Base-by-base conservation (phyloP, 257 asterid genomes). In the Penstemon eatonii region DNA sequence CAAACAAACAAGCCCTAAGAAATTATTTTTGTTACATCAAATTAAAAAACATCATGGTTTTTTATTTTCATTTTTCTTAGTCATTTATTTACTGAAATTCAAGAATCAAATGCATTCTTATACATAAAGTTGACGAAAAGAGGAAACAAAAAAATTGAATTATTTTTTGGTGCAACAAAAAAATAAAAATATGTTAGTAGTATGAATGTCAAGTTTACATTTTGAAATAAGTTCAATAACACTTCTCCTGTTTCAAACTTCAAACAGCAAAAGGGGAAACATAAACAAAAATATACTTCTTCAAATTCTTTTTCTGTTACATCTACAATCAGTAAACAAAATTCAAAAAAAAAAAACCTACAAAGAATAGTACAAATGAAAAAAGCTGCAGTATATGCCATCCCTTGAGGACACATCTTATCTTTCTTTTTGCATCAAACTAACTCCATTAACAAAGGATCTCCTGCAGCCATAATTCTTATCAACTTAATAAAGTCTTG, bases 391-490 rank as follows among this genome's bases (percentile, higher is more conserved):
- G 33, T 25, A 25, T 25, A 25, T 25, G 33, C 63, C 41, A 60
- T 44, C 63, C 79, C 63, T 80, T 67, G 25, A 62, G 71, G 56
- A 69, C 60, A 63, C 37, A 42, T 51, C 5, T 60, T 60, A 65
- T 55, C 70, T 63, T 43, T 65, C 49, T 70, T 61, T 57, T 37
- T 42, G 60, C 73, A 60, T 84, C 85, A 93, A 40, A 89, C 89
- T 67, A 94, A 81, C 79, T 94, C 99, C 99, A 94, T 79, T 41
- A 94, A 79, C 67, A 94, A 72, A 3, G 99, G 99, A 70, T 94
- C 99, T 5, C 99, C 99, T 0, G 92, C 95, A 0, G 99, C 97
- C 99, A 94, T 91, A 51, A 84, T 70, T 77, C 96, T 84, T 43
- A 91, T 69, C 39, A 94, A 84, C 82, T 81, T 84, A 33, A 94